Conservation (phyloP, 495 filamentous ascomycete species). For the Penicillium samsonianum region DNA sequence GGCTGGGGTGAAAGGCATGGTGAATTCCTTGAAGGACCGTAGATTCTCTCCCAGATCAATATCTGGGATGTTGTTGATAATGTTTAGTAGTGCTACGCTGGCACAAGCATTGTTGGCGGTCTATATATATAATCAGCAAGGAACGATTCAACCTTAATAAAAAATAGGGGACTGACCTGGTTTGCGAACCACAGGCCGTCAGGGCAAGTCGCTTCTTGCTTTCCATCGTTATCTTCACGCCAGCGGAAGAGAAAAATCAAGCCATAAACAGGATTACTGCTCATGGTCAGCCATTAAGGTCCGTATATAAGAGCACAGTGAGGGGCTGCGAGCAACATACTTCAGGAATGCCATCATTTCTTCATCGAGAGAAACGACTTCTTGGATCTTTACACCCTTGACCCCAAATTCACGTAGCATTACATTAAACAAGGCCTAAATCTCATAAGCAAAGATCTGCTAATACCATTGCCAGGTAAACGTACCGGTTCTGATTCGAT, state of each 20-base stretch:
- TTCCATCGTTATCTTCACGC: conserved; percentile 58
- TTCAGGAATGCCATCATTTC: conserved; percentile 64
- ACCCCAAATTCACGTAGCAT: conserved; percentile 81
- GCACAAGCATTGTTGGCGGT: conserved; percentile 82
- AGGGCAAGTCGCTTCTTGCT: conserved; percentile 61
- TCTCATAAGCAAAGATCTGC: conserved; percentile 5
- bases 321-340: conserved; percentile 42
- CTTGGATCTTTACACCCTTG: conserved; percentile 69
- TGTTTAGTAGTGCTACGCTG: conserved; percentile 84
- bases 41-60: conserved; percentile 69
- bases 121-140: conserved; percentile 40
- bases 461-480: neutral
- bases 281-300: conserved; percentile 7
- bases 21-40: conserved; percentile 68
- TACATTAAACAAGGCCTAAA: conserved; percentile 76
- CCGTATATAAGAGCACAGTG: neutral
- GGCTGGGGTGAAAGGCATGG: conserved; percentile 64
- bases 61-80: conserved; percentile 76
- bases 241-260: conserved; percentile 82
- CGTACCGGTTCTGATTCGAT: conserved; percentile 88
- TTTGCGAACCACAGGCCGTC: conserved; percentile 90
- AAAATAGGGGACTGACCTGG: conserved; percentile 55
- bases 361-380: conserved; percentile 75
- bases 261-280: conserved; percentile 72
- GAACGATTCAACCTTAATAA: neutral